Evolutionary conservation across 140 eudicot species (phyloP).

Genomic region (Flaveria floridana): DNA sequence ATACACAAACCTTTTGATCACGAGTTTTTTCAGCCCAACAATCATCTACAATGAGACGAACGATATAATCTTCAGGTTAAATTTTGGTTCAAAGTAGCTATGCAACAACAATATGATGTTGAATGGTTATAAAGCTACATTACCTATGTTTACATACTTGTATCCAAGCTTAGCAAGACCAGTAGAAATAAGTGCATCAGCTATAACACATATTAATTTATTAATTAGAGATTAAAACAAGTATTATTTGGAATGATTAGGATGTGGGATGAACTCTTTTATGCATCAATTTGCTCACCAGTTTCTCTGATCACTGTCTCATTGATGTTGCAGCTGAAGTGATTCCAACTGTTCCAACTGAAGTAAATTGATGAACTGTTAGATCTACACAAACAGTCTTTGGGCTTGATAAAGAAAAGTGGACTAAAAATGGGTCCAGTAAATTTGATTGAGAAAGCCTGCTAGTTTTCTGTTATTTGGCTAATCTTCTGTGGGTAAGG

Average conservation of each 20-base stretch:
- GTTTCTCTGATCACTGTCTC: conserved; percentile 73
- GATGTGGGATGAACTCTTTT: not conserved
- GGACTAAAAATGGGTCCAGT: too few species aligned
- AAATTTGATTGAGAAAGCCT: too few species aligned
- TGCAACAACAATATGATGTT: not conserved
- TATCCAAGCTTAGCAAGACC: conserved; percentile 92
- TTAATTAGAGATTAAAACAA: conserved; percentile 15
- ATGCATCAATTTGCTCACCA: conserved; percentile 39
- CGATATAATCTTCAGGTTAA: not conserved
- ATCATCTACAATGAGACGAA: conserved; percentile 54
- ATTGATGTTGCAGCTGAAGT: conserved; percentile 62
- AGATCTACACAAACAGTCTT: not conserved
- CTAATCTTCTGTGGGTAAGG: too few species aligned
- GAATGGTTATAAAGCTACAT: conserved; percentile 12
- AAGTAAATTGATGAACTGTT: not conserved
- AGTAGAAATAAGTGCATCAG: conserved; percentile 84
- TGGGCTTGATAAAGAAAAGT: too few species aligned
- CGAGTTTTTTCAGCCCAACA: conserved; percentile 90
- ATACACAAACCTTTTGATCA: conserved; percentile 49
- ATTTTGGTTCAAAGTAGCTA: not conserved
- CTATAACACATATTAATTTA: conserved; percentile 35
- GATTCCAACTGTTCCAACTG: conserved; percentile 98
- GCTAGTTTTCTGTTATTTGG: too few species aligned
- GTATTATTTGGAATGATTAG: not conserved
- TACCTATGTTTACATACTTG: conserved; percentile 80